Evolutionary conservation across 768 basidiomycete genomes (phyloP).

Genomic region (Nevesoporus exiguus): DNA sequence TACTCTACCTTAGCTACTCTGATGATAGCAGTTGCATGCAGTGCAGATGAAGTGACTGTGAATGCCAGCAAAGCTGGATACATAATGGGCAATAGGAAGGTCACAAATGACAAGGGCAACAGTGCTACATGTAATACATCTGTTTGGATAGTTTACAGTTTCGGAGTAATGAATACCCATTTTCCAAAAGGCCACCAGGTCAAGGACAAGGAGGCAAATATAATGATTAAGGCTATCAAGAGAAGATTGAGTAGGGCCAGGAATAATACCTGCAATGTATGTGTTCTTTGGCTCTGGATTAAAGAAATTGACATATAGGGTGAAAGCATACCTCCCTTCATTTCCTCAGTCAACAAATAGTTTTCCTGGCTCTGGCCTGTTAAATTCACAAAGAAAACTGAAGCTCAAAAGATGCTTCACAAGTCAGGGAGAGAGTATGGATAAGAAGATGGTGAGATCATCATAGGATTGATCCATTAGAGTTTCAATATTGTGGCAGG

Average conservation of each 20-base stretch:
- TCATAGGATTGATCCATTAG: background rate
- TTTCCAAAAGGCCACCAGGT: slow-evolving; percentile 31
- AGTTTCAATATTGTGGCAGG: background rate
- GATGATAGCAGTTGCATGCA: slow-evolving; percentile 28
- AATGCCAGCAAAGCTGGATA: slow-evolving; percentile 10
- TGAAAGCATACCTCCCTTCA: background rate
- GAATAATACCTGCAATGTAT: background rate
- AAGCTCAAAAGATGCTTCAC: background rate
- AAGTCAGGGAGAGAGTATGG: no score
- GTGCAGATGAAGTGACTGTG: slow-evolving; percentile 29
- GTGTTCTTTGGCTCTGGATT: background rate
- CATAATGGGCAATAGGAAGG: slow-evolving; percentile 32
- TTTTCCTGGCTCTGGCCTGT: background rate
- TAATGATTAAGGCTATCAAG: slow-evolving; percentile 13
- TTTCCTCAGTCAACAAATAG: background rate
- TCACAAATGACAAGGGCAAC: slow-evolving; percentile 34
- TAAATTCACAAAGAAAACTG: background rate
- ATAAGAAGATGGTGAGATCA: background rate
- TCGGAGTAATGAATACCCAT: slow-evolving; percentile 24
- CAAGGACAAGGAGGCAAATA: slow-evolving; percentile 32
- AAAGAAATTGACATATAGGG: background rate
- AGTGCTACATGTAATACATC: slow-evolving; percentile 23
- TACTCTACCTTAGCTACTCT: background rate
- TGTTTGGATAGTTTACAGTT: slow-evolving; percentile 14
- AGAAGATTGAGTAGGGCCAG: background rate